Percentiles rank a stretch among this genome's conserved stretches.
These are phyloP conservation scores for Aspergillus bertholletiae DNA, from an alignment of 495 filamentous ascomycete species.

Conservation along the genomic window DNA sequence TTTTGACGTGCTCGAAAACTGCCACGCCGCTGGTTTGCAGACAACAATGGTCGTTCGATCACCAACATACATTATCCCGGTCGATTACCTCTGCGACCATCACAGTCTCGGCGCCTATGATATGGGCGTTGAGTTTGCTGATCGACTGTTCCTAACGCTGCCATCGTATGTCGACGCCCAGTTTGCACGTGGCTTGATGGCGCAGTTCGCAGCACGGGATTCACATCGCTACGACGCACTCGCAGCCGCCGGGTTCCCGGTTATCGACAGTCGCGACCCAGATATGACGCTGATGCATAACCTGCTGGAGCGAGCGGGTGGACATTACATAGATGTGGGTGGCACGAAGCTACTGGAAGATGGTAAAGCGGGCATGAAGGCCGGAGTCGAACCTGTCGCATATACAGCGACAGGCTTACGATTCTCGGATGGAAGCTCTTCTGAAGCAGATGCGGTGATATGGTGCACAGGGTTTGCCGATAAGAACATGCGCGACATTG, in stretches of 20 bases:
- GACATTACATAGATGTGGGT: conserved; percentile 41
- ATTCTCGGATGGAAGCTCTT: conserved; percentile 31
- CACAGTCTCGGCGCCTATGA: conserved; percentile 20
- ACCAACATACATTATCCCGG: conserved; percentile 30
- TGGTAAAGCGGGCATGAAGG: conserved; percentile 27
- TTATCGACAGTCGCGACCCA: conserved; percentile 19
- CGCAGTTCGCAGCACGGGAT: conserved; percentile 13
- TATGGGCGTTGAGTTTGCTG: conserved; percentile 13
- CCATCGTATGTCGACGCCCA: conserved; percentile 16
- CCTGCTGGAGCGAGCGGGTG: conserved; percentile 26
- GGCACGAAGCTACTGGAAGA: conserved; percentile 29
- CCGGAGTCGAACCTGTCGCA: conserved; percentile 20
- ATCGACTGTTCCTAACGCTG: conserved; percentile 13
- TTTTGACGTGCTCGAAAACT: conserved; percentile 45
- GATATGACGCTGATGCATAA: conserved; percentile 15
- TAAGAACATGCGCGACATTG: conserved; percentile 18
- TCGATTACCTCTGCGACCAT: conserved; percentile 16
- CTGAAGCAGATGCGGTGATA: conserved; percentile 33
- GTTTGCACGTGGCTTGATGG: conserved; percentile 9
- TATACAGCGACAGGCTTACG: conserved; percentile 28
- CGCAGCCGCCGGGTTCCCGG: conserved; percentile 15
- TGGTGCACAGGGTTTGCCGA: conserved; percentile 37
- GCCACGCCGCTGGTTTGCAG: conserved; percentile 30
- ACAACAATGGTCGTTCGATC: conserved; percentile 38
- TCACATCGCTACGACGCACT: conserved; percentile 16